Evolutionary conservation across 2,329 filamentous ascomycete genomes (phyloP), one percentile per base, ranked within the genome.

Genomic region (Penicillium sp.): DNA sequence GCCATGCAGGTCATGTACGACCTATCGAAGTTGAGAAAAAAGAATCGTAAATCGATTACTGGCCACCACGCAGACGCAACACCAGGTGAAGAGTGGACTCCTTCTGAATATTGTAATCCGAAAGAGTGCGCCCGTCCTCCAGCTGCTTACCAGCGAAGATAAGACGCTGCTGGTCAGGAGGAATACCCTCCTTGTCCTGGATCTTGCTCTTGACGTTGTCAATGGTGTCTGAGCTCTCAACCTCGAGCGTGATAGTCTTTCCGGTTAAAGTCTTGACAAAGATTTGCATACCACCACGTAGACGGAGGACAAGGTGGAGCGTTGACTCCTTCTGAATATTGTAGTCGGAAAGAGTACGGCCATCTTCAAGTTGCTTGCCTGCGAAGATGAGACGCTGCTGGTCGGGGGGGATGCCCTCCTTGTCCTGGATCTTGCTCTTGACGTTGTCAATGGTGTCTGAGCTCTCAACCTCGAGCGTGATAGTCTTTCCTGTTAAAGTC

Each of bases 361-460:
- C 92, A 67, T 97, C 92, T 74, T 96, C 91, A 1, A 96, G 79
- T 76, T 96, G 91, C 85, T 96, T 96, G 58, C 92, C 92, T 47
- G 92, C 91, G 63, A 96, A 96, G 72, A 96, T 96, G 13, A 96
- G 80, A 69, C 92, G 91, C 78, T 96, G 92, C 77, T 96, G 92
- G 76, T 96, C 92, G 2, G 92, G 92, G 0, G 92, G 92, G 53
- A 97, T 96, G 25, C 92, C 92, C 78, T 88, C 85, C 77, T 88
- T 87, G 63, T 86, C 84, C 72, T 87, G 84, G 41, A 97, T 97
- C 84, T 97, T 96, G 5, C 81, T 84, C 81, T 96, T 96, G 1
- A 97, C 92, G 63, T 96, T 96, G 79, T 96, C 91, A 72, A 96
- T 96, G 0, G 91, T 96, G 70, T 96, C 91, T n/a, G n/a, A n/a